Evolutionary conservation across 805 yeast species (phyloP).

Genomic region (Clavispora asparagi): DNA sequence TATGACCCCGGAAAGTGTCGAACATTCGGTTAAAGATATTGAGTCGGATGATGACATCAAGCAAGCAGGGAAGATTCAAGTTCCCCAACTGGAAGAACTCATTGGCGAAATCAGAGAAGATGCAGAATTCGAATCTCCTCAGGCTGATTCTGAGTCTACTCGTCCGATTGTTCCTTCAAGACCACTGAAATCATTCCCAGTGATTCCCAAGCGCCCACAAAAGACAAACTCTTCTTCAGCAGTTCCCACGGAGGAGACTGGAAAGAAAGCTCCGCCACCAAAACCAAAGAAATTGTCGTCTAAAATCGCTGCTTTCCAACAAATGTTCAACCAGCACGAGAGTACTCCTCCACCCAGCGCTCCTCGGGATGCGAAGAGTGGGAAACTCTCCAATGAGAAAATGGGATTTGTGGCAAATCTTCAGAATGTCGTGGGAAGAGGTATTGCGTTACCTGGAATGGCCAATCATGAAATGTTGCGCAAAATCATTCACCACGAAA

Average conservation of each 20-base stretch:
- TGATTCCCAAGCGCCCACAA: slow-evolving; percentile 13
- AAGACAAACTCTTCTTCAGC: not conserved
- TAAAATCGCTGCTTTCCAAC: slow-evolving; percentile 76
- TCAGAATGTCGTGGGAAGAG: slow-evolving; percentile 53
- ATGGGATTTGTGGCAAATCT: slow-evolving; percentile 53
- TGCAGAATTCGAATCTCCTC: not conserved
- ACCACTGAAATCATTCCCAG: slow-evolving; percentile 5
- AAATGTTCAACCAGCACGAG: slow-evolving; percentile 48
- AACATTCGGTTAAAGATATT: too few relatives aligned
- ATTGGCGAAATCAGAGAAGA: too few relatives aligned
- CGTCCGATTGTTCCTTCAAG: slow-evolving; percentile 8
- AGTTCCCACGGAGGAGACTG: not conserved
- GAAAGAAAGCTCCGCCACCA: slow-evolving; percentile 46
- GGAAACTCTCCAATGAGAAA: slow-evolving; percentile 30
- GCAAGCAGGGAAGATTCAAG: too few relatives aligned
- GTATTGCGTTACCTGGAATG: slow-evolving; percentile 50
- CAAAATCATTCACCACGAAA: slow-evolving; percentile 9
- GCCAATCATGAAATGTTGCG: slow-evolving; percentile 34
- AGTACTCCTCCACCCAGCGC: slow-evolving; percentile 1
- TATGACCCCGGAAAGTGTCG: too few relatives aligned
- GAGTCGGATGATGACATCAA: too few relatives aligned
- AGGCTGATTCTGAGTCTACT: not conserved
- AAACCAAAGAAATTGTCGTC: slow-evolving; percentile 77
- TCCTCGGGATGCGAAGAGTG: not conserved
- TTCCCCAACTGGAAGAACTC: too few relatives aligned